phyloP scores from a whole-genome alignment of 345 rosid genomes.

The Trapa bicornis region DNA sequence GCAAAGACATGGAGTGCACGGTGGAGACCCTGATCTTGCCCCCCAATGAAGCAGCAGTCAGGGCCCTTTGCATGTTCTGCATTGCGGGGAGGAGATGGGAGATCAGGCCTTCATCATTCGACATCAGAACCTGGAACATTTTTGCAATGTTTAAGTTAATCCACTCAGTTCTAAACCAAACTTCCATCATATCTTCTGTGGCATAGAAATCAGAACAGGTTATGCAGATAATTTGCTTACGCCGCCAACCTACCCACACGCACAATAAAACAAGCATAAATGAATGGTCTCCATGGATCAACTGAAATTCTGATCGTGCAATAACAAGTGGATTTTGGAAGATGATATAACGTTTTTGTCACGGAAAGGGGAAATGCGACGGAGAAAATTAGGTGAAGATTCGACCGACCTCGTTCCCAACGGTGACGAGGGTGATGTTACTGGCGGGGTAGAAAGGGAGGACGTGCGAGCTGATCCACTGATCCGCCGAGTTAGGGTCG shows the following conservation, averaged over 20 bases:
- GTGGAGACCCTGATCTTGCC: conserved; percentile 81
- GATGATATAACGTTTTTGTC: no score
- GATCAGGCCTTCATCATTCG: conserved; percentile 59
- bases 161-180: neutral
- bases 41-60: conserved; percentile 51
- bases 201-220: no score
- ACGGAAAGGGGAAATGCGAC: neutral
- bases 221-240: no score
- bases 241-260: no score
- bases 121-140: conserved; percentile 38
- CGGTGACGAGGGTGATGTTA: conserved; percentile 62
- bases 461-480: conserved; percentile 66
- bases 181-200: no score
- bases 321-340: no score
- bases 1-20: conserved; percentile 75
- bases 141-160: neutral
- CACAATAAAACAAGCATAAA: no score
- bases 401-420: conserved; percentile 69
- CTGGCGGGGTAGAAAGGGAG: conserved; percentile 71
- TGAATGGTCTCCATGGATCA: no score
- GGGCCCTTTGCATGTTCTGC: conserved; percentile 68
- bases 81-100: conserved; percentile 80
- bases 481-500: conserved; percentile 62
- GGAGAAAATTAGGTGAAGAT: neutral
- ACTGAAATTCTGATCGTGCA: no score